Evolutionary conservation across 2,329 filamentous ascomycete species (phyloP), one percentile per base, ranked within the genome.

Genomic region (Macrophomina phaseolina): DNA sequence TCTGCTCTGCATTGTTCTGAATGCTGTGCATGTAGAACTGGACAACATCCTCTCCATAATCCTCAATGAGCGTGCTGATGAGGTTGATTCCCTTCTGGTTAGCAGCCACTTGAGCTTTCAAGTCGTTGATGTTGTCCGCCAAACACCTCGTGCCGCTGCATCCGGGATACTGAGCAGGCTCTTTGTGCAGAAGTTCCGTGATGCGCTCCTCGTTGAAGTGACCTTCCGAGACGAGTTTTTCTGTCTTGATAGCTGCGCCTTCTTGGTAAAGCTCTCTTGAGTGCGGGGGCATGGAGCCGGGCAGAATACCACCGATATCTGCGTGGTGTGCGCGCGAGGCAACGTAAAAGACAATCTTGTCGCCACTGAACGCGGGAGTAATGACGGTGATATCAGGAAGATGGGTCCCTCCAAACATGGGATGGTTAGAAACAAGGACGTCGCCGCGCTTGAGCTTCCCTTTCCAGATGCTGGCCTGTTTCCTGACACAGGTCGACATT

Each of bases 11-110:
- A 53, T 94, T 95, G 67, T 88, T 85, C 75, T 95, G 92, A 69
- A 96, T 95, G 34, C 86, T 90, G 56, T 86, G 83, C 92, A 96
- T 95, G 77, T 94, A 94, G 73, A 91, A 90, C 71, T 93, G 89
- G 0, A 96, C 92, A 0, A 91, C 90, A 2, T 89, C 83, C 71
- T 92, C 89, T 16, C 89, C 89, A 71, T 94, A 95, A 72, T 95
- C 92, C 18, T 87, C 85, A 70, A 96, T 93, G 1, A 95, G 81
- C 0, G 86, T 84, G 60, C 86, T 86, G 70, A 96, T 95, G 28
- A 94, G 82, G 42, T 88, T 89, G 73, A 94, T 94, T 8, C 93
- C 93, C 71, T 93, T 93, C 72, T 93, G 90, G 73, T 97, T 96
- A 12, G 92, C 92, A 0, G 93, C 92, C 12, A 95, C 90, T 75